Evolutionary conservation across 2,329 filamentous ascomycete species (phyloP).

Genomic region (Dothistroma pini): DNA sequence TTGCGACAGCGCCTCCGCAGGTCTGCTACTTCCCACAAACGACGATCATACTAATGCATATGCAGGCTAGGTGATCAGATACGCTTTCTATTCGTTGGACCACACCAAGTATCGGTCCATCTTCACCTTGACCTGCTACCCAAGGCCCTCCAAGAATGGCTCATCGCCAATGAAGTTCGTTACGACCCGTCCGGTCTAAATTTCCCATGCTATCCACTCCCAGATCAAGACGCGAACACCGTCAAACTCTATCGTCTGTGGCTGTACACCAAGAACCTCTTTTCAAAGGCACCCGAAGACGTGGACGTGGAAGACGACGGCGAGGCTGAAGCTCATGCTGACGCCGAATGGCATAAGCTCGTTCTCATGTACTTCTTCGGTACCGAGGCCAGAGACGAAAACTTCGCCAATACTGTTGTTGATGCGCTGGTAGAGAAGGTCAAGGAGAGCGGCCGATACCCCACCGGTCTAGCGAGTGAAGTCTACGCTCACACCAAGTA

Average conservation of each 20-base stretch:
- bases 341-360: slow-evolving; percentile 23
- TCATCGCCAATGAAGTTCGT: slow-evolving; percentile 2
- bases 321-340: slow-evolving; percentile 7
- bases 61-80: slow-evolving; percentile 21
- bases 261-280: slow-evolving; percentile 24
- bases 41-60: not conserved
- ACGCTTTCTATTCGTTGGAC: slow-evolving; percentile 21
- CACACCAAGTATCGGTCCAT: slow-evolving; percentile 7
- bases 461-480: slow-evolving; percentile 22
- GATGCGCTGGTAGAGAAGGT: slow-evolving; percentile 24
- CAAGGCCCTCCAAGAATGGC: slow-evolving; percentile 2
- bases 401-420: slow-evolving; percentile 27
- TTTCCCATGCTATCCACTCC: slow-evolving; percentile 10
- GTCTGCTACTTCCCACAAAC: not conserved
- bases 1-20: not conserved
- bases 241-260: slow-evolving; percentile 25
- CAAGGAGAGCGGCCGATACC: slow-evolving; percentile 12
- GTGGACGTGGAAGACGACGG: slow-evolving; percentile 12
- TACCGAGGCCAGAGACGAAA: slow-evolving; percentile 23
- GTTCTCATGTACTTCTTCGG: slow-evolving; percentile 27
- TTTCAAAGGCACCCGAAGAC: slow-evolving; percentile 12
- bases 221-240: slow-evolving; percentile 11
- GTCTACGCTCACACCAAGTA: slow-evolving; percentile 14
- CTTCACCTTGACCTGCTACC: slow-evolving; percentile 20
- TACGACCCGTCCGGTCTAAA: not conserved